Evolutionary conservation across 768 basidiomycete species (phyloP), one percentile per base, ranked within the genome.

Genomic region (Punctularia strigosozonata): DNA sequence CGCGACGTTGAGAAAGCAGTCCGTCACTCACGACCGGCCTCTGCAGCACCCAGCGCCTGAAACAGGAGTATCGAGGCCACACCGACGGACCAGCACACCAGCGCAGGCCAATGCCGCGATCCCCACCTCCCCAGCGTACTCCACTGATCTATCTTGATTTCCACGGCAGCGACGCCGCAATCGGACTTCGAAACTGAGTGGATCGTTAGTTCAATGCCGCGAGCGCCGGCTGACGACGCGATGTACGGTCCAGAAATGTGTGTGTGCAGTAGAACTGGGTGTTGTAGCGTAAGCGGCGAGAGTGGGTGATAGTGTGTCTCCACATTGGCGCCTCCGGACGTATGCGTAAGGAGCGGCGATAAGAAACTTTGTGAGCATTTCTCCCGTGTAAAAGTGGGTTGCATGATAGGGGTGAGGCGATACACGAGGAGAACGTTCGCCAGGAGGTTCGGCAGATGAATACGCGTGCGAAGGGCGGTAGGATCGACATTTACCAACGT

Each of bases 261-360:
- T 0, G 78, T 72, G 52, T 88, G 84, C 10, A 87, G 63, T n/a
- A 72, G 58, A 26, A 69, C 64, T 3, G 59, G 60, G 26, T 60
- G 63, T 26, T 58, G 50, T 13, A 46, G 55, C 1, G 51, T 52
- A 34, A 48, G 51, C 28, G 43, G 37, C 32, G n/a, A 52, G 7
- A 83, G 61, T 22, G 77, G 71, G 53, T 72, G 75, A 47, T 83
- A 84, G 50, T 86, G 77, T 1, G 73, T 71, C 58, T 88, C 86
- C 7, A 66, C 57, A n/a, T n/a, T n/a, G n/a, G n/a, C n/a, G 1
- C 62, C 51, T 36, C 69, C 61, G 0, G 84, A 76, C 0, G 63
- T 63, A 42, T 88, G 80, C 22, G 69, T 58, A 10, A 90, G 59
- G n/a, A 89, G 58, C 3, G 85, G 82, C 4, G 73, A 61, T 28